Base-by-base conservation (phyloP, 768 basidiomycete species). In the Melanogaster broomeanus region DNA sequence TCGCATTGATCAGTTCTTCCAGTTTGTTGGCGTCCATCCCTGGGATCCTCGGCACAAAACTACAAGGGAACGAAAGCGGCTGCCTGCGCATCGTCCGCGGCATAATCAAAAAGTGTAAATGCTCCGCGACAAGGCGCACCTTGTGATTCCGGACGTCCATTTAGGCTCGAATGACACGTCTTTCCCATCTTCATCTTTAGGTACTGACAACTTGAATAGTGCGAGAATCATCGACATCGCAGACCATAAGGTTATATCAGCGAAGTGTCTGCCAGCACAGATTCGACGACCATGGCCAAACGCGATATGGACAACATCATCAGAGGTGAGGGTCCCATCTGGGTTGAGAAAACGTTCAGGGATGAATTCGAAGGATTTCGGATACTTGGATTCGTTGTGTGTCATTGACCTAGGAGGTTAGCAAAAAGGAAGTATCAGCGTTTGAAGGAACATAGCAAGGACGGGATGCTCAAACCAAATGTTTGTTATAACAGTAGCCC, bases 311-410 rank as follows among this genome's bases (percentile, higher is more conserved):
- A 43, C 37, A 8, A 56, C 48, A n/a, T 46, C 49, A n/a, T 62
- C 57, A 9, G 38, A 41, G 9, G 49, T 60, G 31, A 60, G 51
- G 6, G 47, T 53, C 1, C 55, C 61, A 19, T 63, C 45, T 2
- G 37, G 3, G 33, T 73, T 67, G 10, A 74, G 45, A 47, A 76
- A 75, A 13, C 72, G 63, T 45, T 74, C 72, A 2, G 75, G 75
- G 12, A 52, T 49, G 57, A 75, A 76, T 28, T 58, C 59, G 12
- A 71, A 70, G 6, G 74, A 68, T 2, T 66, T 63, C 2, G 68
- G 62, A 46, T 75, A 73, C 61, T 68, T 68, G 38, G 57, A 67
- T 21, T 53, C 53, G 34, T 63, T 43, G 10, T 56, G 62, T 5
- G 46, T 45, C 46, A 61, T 61, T n/a, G 56, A 45, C 62, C 54